Evolutionary conservation across 805 yeast species (phyloP).

Genomic region (Schwanniomyces occidentalis): DNA sequence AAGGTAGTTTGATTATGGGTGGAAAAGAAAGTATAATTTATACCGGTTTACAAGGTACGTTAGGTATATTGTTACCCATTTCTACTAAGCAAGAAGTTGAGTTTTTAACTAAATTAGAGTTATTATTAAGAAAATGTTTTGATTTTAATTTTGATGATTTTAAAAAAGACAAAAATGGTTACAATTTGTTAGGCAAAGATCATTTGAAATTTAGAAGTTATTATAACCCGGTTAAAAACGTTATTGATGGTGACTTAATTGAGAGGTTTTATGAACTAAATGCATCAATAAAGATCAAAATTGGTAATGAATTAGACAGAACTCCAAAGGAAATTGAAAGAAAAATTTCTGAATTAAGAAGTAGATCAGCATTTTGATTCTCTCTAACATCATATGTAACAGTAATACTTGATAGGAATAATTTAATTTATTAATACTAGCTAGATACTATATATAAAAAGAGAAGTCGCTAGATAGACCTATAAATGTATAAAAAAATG

Average conservation of each 20-base stretch:
- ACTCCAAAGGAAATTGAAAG: constrained; percentile 50
- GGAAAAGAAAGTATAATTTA: constrained; percentile 68
- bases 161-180: constrained; percentile 22
- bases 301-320: constrained; percentile 46
- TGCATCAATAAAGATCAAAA: constrained; percentile 31
- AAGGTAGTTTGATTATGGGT: constrained; percentile 55
- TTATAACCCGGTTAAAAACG: constrained; percentile 74
- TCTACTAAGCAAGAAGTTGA: constrained; percentile 59
- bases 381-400: no score
- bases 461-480: no score
- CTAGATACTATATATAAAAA: no score
- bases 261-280: constrained; percentile 51
- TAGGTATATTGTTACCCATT: constrained; percentile 75
- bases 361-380: constrained; percentile 38
- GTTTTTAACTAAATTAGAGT: constrained; percentile 57
- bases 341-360: constrained; percentile 53
- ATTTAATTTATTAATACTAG: no score
- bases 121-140: constrained; percentile 34
- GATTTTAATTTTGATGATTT: constrained; percentile 25
- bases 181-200: constrained; percentile 61
- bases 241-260: constrained; percentile 86
- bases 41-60: constrained; percentile 77
- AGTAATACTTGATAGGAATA: no score
- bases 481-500: no score
- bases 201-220: constrained; percentile 71